Percentiles rank a stretch among this genome's conserved stretches.
phyloP scores from a whole-genome alignment of 169 alveolate species.

The Ichthyophthirius multifiliis region DNA sequence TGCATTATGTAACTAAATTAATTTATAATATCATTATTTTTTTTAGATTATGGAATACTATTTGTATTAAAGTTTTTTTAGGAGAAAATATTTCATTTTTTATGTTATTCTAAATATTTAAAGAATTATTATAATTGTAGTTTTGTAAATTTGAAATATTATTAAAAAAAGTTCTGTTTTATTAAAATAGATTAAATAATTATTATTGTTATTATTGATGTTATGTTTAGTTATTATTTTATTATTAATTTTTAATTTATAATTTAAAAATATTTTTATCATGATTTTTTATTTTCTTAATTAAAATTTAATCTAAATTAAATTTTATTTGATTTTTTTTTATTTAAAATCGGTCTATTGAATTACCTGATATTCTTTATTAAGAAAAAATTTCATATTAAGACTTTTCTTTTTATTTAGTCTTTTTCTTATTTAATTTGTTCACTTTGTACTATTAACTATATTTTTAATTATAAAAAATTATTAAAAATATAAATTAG shows the following conservation, averaged over 20 bases:
- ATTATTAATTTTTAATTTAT: not conserved
- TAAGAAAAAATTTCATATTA: not conserved
- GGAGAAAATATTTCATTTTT: too few relatives aligned
- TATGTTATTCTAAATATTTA: not conserved
- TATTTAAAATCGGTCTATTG: not conserved
- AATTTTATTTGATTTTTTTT: not conserved
- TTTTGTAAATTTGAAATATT: not conserved
- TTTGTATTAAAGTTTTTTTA: too few relatives aligned
- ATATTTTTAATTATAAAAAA: not conserved
- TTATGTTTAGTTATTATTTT: not conserved
- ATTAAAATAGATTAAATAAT: not conserved
- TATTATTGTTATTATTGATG: not conserved
- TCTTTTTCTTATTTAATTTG: not conserved
- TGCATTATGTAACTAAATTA: too few relatives aligned
- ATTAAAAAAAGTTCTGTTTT: not conserved
- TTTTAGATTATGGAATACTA: too few relatives aligned
- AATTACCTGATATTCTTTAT: not conserved
- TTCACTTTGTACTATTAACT: constrained; percentile 7
- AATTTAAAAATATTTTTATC: not conserved
- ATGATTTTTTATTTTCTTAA: not conserved
- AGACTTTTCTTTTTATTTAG: not conserved
- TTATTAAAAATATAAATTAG: not conserved
- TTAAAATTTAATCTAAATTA: not conserved
- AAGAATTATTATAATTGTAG: not conserved
- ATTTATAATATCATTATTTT: too few relatives aligned